phyloP scores from a whole-genome alignment of 441 rosid species.

The Bruguiera hainesii region DNA sequence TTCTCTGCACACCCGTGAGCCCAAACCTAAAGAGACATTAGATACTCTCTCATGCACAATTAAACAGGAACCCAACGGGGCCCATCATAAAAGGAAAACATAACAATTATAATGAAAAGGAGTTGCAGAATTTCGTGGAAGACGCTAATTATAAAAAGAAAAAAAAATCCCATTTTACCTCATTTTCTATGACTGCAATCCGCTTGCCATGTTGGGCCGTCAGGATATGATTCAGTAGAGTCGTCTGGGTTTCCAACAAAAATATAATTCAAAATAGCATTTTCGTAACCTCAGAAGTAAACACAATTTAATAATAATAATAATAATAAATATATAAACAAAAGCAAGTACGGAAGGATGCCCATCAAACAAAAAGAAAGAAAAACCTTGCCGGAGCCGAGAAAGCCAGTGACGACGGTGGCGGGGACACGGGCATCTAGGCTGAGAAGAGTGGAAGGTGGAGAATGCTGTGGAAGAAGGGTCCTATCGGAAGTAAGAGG shows the following conservation, averaged over 20 bases:
- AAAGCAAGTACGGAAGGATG: no score
- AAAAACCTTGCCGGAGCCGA: conserved; percentile 66
- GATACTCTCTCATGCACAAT: no score
- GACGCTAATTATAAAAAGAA: background rate
- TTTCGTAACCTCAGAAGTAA: no score
- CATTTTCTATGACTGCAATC: conserved; percentile 77
- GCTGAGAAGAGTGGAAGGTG: conserved; percentile 15
- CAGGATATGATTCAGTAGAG: conserved; percentile 68
- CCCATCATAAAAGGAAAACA: background rate
- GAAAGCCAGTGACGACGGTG: conserved; percentile 71
- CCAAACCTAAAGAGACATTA: no score
- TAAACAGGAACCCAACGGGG: no score
- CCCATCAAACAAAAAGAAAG: background rate
- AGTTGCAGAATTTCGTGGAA: background rate
- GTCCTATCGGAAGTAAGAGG: background rate
- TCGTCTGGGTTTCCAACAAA: conserved; percentile 37
- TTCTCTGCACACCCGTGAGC: no score
- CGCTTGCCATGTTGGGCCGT: conserved; percentile 68
- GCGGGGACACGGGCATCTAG: conserved; percentile 53
- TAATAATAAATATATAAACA: no score
- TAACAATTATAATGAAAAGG: background rate
- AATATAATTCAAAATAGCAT: background rate
- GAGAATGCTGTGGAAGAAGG: conserved; percentile 15
- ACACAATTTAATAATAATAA: no score
- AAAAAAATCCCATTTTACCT: conserved; percentile 33